A percentile compares a stretch with the other conserved stretches of the same genome.
Conservation (phyloP, 768 basidiomycete species). For the Candolleomyces eurysporus region DNA sequence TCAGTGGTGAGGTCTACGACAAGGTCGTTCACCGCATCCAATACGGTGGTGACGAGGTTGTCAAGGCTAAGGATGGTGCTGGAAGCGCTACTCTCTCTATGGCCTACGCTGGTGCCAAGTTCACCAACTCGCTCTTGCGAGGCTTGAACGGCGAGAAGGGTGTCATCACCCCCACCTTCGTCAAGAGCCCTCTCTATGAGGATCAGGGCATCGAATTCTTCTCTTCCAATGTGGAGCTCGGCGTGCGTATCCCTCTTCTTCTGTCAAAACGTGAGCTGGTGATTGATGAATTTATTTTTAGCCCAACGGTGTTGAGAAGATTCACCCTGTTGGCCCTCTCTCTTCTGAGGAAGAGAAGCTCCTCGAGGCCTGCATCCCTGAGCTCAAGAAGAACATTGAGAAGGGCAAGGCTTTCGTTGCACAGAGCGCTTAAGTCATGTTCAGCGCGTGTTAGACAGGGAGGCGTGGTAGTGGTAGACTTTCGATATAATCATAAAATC, state of each 20-base stretch:
- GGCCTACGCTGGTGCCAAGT: slow-evolving; percentile 94
- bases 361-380: slow-evolving; percentile 83
- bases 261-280: slow-evolving; percentile 7
- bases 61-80: slow-evolving; percentile 95
- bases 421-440: background rate
- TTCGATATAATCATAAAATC: too few relatives aligned
- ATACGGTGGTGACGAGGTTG: slow-evolving; percentile 97
- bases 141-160: slow-evolving; percentile 89
- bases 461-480: background rate
- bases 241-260: slow-evolving; percentile 53
- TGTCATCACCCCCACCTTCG: slow-evolving; percentile 81
- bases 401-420: slow-evolving; percentile 83
- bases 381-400: slow-evolving; percentile 97
- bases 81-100: slow-evolving; percentile 94
- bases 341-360: slow-evolving; percentile 83
- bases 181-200: slow-evolving; percentile 84
- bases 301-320: slow-evolving; percentile 89
- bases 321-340: slow-evolving; percentile 78
- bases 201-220: slow-evolving; percentile 92
- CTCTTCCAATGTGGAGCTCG: slow-evolving; percentile 91
- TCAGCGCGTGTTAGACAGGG: background rate
- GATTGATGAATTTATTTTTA: slow-evolving; percentile 25
- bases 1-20: slow-evolving; percentile 72
- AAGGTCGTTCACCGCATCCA: slow-evolving; percentile 92
- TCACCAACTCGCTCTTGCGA: slow-evolving; percentile 76